Percentiles rank a stretch among this genome's conserved stretches.
Evolutionary conservation across 2,329 filamentous ascomycete species (phyloP).

Genomic region (Xylariomycetidae sp.): DNA sequence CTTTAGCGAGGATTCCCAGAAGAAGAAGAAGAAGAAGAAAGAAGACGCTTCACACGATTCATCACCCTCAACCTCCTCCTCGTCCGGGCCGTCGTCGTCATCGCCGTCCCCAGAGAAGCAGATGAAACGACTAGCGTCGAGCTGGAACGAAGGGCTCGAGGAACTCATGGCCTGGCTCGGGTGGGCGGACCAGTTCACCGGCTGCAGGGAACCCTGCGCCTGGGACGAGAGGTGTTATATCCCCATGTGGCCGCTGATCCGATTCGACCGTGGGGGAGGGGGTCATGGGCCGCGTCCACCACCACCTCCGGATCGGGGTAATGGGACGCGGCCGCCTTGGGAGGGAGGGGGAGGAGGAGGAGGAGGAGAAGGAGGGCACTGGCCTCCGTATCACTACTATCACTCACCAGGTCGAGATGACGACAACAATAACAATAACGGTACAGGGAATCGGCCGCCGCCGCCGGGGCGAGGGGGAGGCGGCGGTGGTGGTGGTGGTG

Average conservation of each 20-base stretch:
- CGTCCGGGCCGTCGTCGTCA: too few relatives aligned
- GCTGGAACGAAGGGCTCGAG: slow-evolving; percentile 31
- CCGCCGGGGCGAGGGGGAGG: slow-evolving; percentile 5
- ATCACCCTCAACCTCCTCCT: too few relatives aligned
- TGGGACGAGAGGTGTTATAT: slow-evolving; percentile 43
- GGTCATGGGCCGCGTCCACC: slow-evolving; percentile 7
- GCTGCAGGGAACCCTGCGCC: slow-evolving; percentile 35
- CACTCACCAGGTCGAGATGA: neutral
- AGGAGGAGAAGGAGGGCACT: neutral
- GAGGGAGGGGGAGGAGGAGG: neutral
- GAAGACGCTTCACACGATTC: too few relatives aligned
- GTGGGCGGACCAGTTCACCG: slow-evolving; percentile 42
- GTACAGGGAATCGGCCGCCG: slow-evolving; percentile 9
- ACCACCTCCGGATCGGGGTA: too few relatives aligned
- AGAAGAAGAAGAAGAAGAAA: neutral
- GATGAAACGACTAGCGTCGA: slow-evolving; percentile 4
- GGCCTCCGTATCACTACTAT: slow-evolving; percentile 1
- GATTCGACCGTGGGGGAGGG: slow-evolving; percentile 1
- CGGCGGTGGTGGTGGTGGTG: neutral
- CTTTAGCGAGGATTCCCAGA: slow-evolving; percentile 3
- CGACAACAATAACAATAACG: too few relatives aligned
- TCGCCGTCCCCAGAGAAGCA: too few relatives aligned
- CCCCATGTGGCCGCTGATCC: slow-evolving; percentile 44
- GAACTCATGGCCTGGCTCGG: slow-evolving; percentile 46
- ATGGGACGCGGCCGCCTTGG: slow-evolving; percentile 8